Evolutionary conservation across 176 grass and related monocot species (phyloP), one percentile per base, ranked within the genome.

Genomic region (Phoenix dactylifera): DNA sequence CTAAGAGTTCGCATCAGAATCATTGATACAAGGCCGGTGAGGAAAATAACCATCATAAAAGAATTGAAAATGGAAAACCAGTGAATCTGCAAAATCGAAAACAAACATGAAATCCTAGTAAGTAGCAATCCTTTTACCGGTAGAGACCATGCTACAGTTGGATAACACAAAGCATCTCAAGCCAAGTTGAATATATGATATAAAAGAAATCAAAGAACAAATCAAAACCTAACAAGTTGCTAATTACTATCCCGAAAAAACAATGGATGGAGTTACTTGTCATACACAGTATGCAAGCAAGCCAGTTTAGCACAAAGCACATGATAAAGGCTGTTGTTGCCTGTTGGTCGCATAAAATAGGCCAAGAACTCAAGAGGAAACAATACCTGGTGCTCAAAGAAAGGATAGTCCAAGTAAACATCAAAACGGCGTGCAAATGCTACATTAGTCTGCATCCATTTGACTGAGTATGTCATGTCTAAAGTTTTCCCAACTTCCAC

Each of bases 51-150:
- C 91, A 95, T 95, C 91, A 95, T 95, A 72, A 95, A 87, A 82
- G 91, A 95, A 77, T 95, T 95, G 77, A 95, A 95, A 72, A 95
- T 89, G 57, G 91, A 95, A 64, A 95, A 90, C 91, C 91, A 95
- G 63, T 95, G 91, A 60, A 95, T 95, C 91, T 95, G 77, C 35
- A 44, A 44, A 14, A 44, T 44, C 14, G 2, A 44, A 44, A 44
- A 44, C 9, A 44, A 44, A 44, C 9, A 44, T 44, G 10, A 44
- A 44, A 12, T 2, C 14, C 35, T 44, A 44, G 35, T 14, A 44
- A 44, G 35, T 12, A 7, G 35, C 9, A 44, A 44, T 44, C 35
- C 35, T 44, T 44, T 44, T 44, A 44, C 35, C 2, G 10, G 28
- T 30, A 30, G 28, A 30, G 28, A 30, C 28, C 6, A 30, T 30